Evolutionary conservation across 1,139 yeast species (phyloP).

Genomic region (Yamadazyma diddensiae): DNA sequence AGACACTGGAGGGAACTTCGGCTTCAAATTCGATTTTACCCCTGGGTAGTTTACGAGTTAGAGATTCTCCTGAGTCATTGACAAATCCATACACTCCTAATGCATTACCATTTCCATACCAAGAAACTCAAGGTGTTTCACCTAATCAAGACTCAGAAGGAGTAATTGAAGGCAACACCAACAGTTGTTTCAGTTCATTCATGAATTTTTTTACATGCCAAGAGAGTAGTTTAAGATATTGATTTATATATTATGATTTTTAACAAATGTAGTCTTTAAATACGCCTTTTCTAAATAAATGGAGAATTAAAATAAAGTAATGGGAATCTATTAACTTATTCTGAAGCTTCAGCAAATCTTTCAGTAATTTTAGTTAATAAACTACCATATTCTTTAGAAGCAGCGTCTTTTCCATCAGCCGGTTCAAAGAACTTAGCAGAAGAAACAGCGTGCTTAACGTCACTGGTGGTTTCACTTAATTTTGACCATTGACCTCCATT

Average conservation of each 20-base stretch:
- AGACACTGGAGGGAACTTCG: conserved; percentile 3
- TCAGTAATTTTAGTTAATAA: conserved; percentile 76
- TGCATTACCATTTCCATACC: conserved; percentile 22
- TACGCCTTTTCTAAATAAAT: conserved; percentile 1
- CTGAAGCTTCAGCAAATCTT: conserved; percentile 93
- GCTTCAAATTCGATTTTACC: conserved; percentile 22
- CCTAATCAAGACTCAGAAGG: conserved; percentile 17
- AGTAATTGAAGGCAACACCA: conserved; percentile 19
- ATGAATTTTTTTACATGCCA: conserved; percentile 5
- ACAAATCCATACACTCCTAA: conserved; percentile 20
- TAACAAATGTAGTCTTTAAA: background rate
- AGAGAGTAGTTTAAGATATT: conserved; percentile 1
- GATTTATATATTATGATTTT: background rate
- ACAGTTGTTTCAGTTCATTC: conserved; percentile 12
- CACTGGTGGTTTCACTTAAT: conserved; percentile 81
- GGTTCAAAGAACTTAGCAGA: conserved; percentile 97
- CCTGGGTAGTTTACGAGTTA: conserved; percentile 1
- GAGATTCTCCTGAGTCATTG: background rate
- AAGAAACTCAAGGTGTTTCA: background rate
- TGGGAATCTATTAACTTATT: conserved; percentile 38
- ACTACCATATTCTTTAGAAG: conserved; percentile 71
- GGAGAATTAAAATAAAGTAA: conserved; percentile 4
- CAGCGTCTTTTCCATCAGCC: conserved; percentile 79
- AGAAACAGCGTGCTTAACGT: conserved; percentile 89
- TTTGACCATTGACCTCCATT: conserved; percentile 95